Evolutionary conservation across 805 yeast genomes (phyloP), one percentile per base, ranked within the genome.

Genomic region (Saccharomycopsis javanensis): DNA sequence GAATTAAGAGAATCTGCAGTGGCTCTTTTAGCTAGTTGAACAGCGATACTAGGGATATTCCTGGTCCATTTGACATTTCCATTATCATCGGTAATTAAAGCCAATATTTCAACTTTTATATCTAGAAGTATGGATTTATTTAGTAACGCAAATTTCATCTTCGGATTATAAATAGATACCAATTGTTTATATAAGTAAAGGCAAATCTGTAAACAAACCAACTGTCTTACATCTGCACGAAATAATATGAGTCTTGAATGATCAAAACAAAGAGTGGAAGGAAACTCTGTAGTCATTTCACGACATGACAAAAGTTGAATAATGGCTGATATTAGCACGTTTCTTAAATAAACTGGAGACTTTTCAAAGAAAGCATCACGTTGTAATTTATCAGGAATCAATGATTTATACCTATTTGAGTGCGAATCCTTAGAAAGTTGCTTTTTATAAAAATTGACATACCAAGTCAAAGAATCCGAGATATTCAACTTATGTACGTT

Each of bases 51-150:
- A 61, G 81, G 78, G 27, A 88, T 79, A 68, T 88, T 88, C 66
- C 88, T 80, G 0, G 96, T 88, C 96, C 96, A 88, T 72, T 90
- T 88, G 58, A 88, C 81, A 67, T 86, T 87, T 1, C 96, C 96
- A 64, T 84, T 86, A 59, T 86, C 88, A 69, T 88, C 96, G 34
- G 89, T 81, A 16, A 88, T 88, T 51, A 88, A 85, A 33, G 91
- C 85, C 55, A 86, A 71, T 46, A 89, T 79, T 64, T 88, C 92
- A 54, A 75, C 81, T 68, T 85, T 88, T 56, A 88, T 74, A 53
- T 69, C 73, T 55, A 72, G 68, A 57, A 78, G 66, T 5, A 46
- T 75, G 68, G 53, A 73, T 74, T 20, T 72, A 67, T 45, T 69
- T 64, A 31, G 71, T 62, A 54, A 72, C 64, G 55, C 74, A 71